Conservation (phyloP, 371 early-diverging fungal species). For the Catenaria anguillulae region DNA sequence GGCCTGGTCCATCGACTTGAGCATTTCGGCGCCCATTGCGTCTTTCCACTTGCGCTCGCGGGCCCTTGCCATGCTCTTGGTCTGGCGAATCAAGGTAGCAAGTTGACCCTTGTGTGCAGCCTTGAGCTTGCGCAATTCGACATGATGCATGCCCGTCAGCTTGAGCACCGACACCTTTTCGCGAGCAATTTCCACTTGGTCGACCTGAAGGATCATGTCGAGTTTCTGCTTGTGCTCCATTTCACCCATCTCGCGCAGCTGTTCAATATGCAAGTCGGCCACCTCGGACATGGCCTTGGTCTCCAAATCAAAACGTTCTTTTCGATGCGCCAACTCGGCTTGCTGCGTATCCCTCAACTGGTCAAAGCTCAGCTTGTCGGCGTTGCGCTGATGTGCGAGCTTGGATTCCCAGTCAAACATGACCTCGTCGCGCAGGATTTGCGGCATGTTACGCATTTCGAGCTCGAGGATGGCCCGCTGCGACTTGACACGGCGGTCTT, state of each 20-base stretch:
- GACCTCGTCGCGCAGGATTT: slow-evolving; percentile 19
- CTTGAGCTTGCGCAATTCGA: background rate
- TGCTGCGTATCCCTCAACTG: slow-evolving; percentile 11
- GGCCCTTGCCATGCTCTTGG: no score
- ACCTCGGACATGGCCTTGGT: slow-evolving; percentile 11
- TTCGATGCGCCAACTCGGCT: slow-evolving; percentile 19
- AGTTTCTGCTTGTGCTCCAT: background rate
- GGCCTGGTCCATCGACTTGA: no score
- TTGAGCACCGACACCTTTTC: background rate
- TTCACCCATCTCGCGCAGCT: slow-evolving; percentile 3
- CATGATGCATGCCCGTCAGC: background rate
- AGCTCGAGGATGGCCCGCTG: slow-evolving; percentile 16
- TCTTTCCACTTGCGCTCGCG: slow-evolving; percentile 4
- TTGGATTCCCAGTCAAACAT: no score
- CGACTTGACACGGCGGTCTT: slow-evolving; percentile 15
- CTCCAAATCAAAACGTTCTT: slow-evolving; percentile 21
- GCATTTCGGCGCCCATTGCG: no score
- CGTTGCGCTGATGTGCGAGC: no score
- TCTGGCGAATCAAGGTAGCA: background rate
- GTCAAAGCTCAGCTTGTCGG: no score
- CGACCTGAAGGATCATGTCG: background rate
- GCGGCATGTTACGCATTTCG: slow-evolving; percentile 17
- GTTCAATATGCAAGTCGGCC: background rate
- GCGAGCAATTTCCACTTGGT: background rate
- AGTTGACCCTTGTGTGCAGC: background rate